These are phyloP conservation scores for Penicillium canescens DNA, from an alignment of 495 filamentous ascomycete genomes.

Conservation along the genomic window DNA sequence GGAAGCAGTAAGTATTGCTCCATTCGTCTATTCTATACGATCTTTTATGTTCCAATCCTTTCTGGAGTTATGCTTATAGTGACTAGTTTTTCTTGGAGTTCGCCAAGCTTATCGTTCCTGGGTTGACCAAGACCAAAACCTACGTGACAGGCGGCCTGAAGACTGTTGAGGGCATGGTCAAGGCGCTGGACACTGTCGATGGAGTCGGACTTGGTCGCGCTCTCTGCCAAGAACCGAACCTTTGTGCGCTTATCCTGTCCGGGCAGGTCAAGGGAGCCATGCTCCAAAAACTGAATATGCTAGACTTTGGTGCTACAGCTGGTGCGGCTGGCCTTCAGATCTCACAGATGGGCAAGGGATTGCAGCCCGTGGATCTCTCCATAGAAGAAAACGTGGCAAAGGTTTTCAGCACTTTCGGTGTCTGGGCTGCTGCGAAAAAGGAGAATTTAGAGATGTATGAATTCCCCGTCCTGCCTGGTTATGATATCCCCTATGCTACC, in stretches of 20 bases:
- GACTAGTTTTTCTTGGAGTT: slow-evolving; percentile 62
- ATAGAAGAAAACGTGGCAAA: slow-evolving; percentile 8
- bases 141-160: slow-evolving; percentile 66
- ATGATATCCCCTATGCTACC: slow-evolving; percentile 3
- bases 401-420: not conserved
- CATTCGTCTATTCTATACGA: not conserved
- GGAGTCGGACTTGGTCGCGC: slow-evolving; percentile 58
- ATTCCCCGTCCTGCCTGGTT: slow-evolving; percentile 2
- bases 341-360: slow-evolving; percentile 10
- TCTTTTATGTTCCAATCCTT: not conserved
- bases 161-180: slow-evolving; percentile 61
- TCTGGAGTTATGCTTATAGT: not conserved
- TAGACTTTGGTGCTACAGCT: slow-evolving; percentile 46
- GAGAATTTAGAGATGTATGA: slow-evolving; percentile 1
- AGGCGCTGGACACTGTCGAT: slow-evolving; percentile 55
- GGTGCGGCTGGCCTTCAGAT: slow-evolving; percentile 32
- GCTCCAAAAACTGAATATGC: slow-evolving; percentile 42
- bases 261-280: slow-evolving; percentile 47
- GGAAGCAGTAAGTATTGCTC: slow-evolving; percentile 40
- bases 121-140: slow-evolving; percentile 51
- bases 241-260: slow-evolving; percentile 51
- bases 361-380: slow-evolving; percentile 16
- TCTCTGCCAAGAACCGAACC: slow-evolving; percentile 49
- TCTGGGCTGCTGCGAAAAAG: slow-evolving; percentile 4
- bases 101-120: slow-evolving; percentile 58